Percentiles rank a stretch among this genome's conserved stretches.
These are phyloP conservation scores for Leishmania mexicana DNA, from an alignment of 208 protist species.

Conservation along the genomic window DNA sequence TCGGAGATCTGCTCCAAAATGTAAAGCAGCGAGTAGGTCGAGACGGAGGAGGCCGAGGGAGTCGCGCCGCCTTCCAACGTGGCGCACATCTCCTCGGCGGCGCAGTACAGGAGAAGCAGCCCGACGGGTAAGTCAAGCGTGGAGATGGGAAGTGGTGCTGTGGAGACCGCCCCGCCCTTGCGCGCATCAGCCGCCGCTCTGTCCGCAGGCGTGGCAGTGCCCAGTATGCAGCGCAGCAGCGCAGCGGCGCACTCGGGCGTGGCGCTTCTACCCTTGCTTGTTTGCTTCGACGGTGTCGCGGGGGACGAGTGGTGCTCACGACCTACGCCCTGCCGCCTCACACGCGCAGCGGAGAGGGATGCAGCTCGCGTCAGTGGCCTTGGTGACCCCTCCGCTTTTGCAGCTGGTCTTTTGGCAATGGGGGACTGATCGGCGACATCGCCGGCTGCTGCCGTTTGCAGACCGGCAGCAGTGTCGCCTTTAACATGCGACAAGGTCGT, in stretches of 20 bases:
- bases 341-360: not conserved
- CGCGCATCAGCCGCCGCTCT: not conserved
- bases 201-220: not conserved
- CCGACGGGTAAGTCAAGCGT: slow-evolving; percentile 47
- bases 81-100: slow-evolving; percentile 32
- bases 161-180: not conserved
- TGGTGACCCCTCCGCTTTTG: not conserved
- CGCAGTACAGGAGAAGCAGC: slow-evolving; percentile 51
- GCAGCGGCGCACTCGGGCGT: slow-evolving; percentile 4
- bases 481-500: not conserved
- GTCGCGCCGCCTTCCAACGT: not conserved
- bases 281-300: not conserved
- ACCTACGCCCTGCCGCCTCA: not conserved
- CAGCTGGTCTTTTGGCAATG: not conserved
- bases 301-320: not conserved
- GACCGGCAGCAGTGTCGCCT: not conserved
- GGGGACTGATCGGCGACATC: not conserved
- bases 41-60: not conserved
- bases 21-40: slow-evolving; percentile 28
- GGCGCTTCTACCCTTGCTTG: slow-evolving; percentile 1
- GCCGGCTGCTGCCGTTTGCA: not conserved
- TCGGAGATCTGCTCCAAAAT: slow-evolving; percentile 36
- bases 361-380: too few species aligned
- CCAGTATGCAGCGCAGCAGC: slow-evolving; percentile 9
- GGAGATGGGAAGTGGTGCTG: not conserved